These are phyloP conservation scores for Boletus tomentosulus DNA, from an alignment of 768 basidiomycete genomes.

Conservation along the genomic window DNA sequence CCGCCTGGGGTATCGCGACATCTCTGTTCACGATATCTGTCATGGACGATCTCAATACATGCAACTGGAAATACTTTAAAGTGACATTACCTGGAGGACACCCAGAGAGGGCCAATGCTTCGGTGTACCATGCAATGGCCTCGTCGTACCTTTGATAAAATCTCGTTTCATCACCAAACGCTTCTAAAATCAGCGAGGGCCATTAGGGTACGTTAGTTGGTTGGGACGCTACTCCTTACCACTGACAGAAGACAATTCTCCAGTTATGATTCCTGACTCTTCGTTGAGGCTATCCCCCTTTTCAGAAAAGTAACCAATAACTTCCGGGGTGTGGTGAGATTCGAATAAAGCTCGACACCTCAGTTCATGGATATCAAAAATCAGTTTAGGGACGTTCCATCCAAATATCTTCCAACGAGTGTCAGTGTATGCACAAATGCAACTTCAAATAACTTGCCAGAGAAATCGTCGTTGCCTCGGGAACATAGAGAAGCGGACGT, in stretches of 20 bases:
- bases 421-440: not conserved
- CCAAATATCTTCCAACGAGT: conserved; percentile 7
- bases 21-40: not conserved
- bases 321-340: not conserved
- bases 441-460: conserved; percentile 3
- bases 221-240: conserved; percentile 5
- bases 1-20: not conserved
- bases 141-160: not conserved
- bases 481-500: not conserved
- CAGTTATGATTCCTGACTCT: conserved; percentile 1
- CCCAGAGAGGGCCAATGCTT: conserved; percentile 3
- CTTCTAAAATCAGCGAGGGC: conserved; percentile 1
- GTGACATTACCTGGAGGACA: conserved; percentile 2
- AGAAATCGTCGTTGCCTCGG: not conserved
- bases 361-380: conserved; percentile 7
- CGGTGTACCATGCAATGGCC: conserved; percentile 13
- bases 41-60: not conserved
- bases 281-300: not conserved
- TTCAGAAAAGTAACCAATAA: not conserved
- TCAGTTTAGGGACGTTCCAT: conserved; percentile 5
- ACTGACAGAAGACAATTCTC: conserved; percentile 6
- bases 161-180: conserved; percentile 10
- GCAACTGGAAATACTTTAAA: not conserved
- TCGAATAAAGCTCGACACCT: conserved; percentile 6
- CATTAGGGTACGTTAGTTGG: not conserved